A percentile compares a stretch with the other conserved stretches of the same genome.
phyloP scores from a whole-genome alignment of 176 grass and related monocot genomes.

The Miscanthus lutarioriparius region DNA sequence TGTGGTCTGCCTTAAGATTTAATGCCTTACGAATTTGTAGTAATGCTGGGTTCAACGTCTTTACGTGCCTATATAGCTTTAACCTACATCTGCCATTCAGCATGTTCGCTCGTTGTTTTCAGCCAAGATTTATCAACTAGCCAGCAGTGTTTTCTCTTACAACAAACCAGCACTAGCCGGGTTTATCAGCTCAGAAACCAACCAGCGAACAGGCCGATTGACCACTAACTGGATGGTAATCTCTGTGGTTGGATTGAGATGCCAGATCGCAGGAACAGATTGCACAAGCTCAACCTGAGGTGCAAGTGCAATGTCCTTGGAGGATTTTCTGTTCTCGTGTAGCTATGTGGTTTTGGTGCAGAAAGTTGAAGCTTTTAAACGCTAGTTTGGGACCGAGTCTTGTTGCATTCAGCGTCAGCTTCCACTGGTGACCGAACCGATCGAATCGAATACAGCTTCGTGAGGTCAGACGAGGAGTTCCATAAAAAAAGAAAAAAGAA shows the following conservation, averaged over 20 bases:
- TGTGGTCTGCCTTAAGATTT: background rate
- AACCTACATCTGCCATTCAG: background rate
- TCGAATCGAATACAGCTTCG: background rate
- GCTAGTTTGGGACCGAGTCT: background rate
- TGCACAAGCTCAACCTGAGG: background rate
- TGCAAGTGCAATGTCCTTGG: background rate
- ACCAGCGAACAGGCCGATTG: no score
- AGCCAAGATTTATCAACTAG: no score
- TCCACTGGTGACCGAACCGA: background rate
- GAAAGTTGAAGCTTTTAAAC: background rate
- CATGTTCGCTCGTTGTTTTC: no score
- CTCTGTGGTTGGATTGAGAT: background rate
- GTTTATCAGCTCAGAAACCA: no score
- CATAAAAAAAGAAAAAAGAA: no score
- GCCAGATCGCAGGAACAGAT: background rate
- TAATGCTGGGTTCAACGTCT: background rate
- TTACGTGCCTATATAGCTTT: background rate
- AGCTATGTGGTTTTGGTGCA: background rate
- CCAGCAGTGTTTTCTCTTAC: no score
- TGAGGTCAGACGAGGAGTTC: background rate
- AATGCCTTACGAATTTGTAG: background rate
- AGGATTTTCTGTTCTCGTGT: background rate
- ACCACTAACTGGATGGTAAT: background rate
- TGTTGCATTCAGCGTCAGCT: background rate
- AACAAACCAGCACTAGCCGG: no score